phyloP scores from a whole-genome alignment of 345 rosid genomes.

The Dimocarpus longan region DNA sequence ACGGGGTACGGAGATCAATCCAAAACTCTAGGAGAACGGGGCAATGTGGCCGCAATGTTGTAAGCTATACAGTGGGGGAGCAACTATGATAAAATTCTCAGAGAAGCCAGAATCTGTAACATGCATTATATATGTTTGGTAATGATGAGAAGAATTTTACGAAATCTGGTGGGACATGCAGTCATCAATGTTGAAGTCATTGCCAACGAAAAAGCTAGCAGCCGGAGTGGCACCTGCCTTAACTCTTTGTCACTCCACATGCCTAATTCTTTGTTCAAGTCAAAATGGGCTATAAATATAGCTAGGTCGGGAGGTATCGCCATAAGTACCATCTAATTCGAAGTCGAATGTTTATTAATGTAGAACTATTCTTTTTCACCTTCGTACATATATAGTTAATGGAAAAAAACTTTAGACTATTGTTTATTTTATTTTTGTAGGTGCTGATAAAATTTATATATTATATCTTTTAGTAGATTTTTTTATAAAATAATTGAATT shows the following conservation, averaged over 20 bases:
- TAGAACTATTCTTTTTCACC: constrained; percentile 13
- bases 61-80: constrained; percentile 21
- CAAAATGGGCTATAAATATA: not conserved
- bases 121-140: constrained; percentile 8
- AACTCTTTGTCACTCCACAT: too few relatives aligned
- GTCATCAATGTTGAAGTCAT: constrained; percentile 11
- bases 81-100: constrained; percentile 10
- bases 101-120: constrained; percentile 17
- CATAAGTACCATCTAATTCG: not conserved
- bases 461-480: too few relatives aligned
- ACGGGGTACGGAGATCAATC: not conserved
- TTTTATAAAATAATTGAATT: too few relatives aligned
- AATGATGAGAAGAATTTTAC: constrained; percentile 28
- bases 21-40: not conserved
- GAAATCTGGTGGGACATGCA: constrained; percentile 13
- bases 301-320: too few relatives aligned
- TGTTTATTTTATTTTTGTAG: not conserved
- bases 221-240: not conserved
- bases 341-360: not conserved
- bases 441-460: not conserved
- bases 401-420: not conserved
- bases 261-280: not conserved
- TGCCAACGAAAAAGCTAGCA: not conserved
- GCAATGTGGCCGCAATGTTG: not conserved
- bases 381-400: not conserved